Conservation (phyloP, 257 asterid genomes). For the Voacanga thouarsii region DNA sequence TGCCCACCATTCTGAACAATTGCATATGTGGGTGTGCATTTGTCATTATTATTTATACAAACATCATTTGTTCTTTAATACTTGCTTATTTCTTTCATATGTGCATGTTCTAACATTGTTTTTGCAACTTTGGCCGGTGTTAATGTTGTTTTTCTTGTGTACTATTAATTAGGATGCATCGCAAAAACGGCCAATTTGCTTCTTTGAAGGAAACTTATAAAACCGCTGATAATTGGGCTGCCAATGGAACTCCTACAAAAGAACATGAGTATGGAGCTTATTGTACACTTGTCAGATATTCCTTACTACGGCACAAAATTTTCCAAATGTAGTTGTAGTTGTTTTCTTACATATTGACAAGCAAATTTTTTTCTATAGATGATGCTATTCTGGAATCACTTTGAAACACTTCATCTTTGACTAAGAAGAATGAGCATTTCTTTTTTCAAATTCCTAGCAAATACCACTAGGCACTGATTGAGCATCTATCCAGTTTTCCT, state of each 20-base stretch:
- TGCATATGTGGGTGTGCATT: not conserved
- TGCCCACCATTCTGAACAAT: not conserved
- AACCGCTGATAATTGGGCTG: constrained; percentile 31
- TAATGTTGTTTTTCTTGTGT: not conserved
- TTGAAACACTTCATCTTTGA: not conserved
- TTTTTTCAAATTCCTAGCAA: not conserved
- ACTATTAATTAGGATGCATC: constrained; percentile 28
- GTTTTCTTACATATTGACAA: not conserved
- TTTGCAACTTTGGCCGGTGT: not conserved
- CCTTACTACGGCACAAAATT: not conserved
- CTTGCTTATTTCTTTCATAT: not conserved
- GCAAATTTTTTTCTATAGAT: not conserved
- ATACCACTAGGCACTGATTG: not conserved
- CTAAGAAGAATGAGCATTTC: not conserved
- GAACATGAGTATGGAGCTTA: constrained; percentile 34
- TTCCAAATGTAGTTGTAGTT: not conserved
- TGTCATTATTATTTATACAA: not conserved
- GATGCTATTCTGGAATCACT: not conserved
- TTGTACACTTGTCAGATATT: constrained; percentile 8
- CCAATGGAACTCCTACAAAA: constrained; percentile 23
- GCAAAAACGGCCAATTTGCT: constrained; percentile 41
- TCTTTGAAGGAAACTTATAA: constrained; percentile 22
- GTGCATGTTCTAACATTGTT: not conserved
- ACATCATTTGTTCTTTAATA: not conserved
- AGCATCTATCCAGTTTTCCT: not conserved